phyloP scores from a whole-genome alignment of 108 stramenopile genomes.

The Conticribra guillardii region DNA sequence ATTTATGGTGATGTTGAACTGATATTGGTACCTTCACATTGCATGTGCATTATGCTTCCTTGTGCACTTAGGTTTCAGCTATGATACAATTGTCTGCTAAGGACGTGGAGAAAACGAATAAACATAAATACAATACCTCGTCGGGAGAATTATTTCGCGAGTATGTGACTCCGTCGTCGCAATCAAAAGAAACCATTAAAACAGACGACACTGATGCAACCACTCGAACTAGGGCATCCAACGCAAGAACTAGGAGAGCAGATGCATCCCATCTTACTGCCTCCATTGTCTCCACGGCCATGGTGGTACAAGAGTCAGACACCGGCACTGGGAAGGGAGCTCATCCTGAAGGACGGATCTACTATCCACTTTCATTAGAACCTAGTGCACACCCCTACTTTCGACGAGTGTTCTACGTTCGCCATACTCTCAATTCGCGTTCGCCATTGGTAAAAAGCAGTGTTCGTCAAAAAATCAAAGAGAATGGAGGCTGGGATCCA shows the following conservation, averaged over 20 bases:
- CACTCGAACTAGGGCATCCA: not conserved
- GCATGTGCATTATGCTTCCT: no score
- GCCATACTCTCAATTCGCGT: slow-evolving; percentile 13
- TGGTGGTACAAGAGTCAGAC: not conserved
- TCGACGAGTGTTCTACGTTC: slow-evolving; percentile 20
- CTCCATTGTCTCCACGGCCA: not conserved
- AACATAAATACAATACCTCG: slow-evolving; percentile 1
- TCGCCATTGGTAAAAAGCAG: slow-evolving; percentile 16
- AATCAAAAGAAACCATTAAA: not conserved
- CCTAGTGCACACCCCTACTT: slow-evolving; percentile 23
- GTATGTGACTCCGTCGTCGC: slow-evolving; percentile 21
- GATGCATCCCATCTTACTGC: not conserved
- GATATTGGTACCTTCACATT: no score
- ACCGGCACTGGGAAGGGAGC: slow-evolving; percentile 1
- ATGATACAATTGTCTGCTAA: slow-evolving; percentile 20
- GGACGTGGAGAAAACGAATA: slow-evolving; percentile 4
- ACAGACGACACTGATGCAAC: not conserved
- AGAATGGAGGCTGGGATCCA: slow-evolving; percentile 27
- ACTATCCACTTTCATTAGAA: slow-evolving; percentile 28
- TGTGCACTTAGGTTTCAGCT: slow-evolving; percentile 19
- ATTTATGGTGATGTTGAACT: no score
- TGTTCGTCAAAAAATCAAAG: slow-evolving; percentile 18
- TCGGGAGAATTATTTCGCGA: slow-evolving; percentile 13
- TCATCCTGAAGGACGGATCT: slow-evolving; percentile 18
- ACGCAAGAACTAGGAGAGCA: not conserved